Base-by-base conservation (phyloP, 2,329 filamentous ascomycete genomes). In the Emmonsia crescens region DNA sequence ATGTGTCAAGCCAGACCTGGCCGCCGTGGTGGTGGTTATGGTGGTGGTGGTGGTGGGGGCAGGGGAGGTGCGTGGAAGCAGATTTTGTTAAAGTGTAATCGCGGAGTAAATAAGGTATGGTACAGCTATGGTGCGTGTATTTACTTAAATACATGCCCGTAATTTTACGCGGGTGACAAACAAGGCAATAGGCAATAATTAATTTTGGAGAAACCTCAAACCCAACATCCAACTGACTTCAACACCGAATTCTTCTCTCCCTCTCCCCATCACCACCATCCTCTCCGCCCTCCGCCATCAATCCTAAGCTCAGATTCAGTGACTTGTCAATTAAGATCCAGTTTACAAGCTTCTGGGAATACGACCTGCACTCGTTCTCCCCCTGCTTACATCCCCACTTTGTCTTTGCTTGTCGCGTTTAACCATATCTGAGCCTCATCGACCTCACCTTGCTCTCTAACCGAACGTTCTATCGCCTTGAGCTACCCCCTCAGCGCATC, bases 301-400 rank as follows among this genome's bases (percentile, higher is more conserved):
- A 52, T 59, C 55, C 54, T 38, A 56, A 51, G 10, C 24, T 58
- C 58, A 54, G 24, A 62, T 16, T 5, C 42, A 31, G 40, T 21
- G 38, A 31, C 42, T 57, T 29, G 21, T 31, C 33, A 55, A 52
- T 40, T 49, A 44, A 38, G 55, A 62, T 58, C 57, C 44, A 57
- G 57, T 63, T 59, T 55, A 66, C 65, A 67, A 67, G 67, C 65
- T 62, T 66, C 66, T 64, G 66, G 69, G 68, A 65, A 65, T 63
- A 72, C 75, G 74, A 74, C 74, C 75, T 77, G 75, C 75, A 77
- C 75, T 72, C 71, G 75, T 73, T 70, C 66, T 70, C 71, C 71
- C 67, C 66, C 65, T 65, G 27, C 46, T 60, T 59, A 31, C 44
- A 40, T 14, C 36, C 29, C 36, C 27, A 19, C 29, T 38, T 63